Base-by-base conservation (phyloP, 352 stramenopile genomes). In the Pythium angustatum region DNA sequence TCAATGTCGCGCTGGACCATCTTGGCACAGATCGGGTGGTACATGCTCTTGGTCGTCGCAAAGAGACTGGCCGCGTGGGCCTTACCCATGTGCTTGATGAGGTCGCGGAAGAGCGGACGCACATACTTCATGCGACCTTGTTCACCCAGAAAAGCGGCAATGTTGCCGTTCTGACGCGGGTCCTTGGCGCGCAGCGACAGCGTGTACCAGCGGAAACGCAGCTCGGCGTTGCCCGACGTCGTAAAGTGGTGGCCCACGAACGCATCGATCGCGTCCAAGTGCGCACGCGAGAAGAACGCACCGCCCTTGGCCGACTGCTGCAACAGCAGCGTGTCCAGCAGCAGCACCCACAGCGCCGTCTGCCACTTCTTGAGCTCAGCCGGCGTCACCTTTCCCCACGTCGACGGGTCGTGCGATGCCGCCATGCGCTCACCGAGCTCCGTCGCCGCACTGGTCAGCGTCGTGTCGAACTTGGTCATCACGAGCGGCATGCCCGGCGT, bases 391-490 rank as follows among this genome's bases (percentile, higher is more conserved):
- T 24, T 24, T 12, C 50, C 30, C 78, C 78, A 87, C 41, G 49
- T 76, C 5, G 67, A 38, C 2, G 59, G 15, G 31, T 85, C 62
- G 11, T 63, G 41, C 17, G 44, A 74, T 17, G 49, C 21, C n/a
- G 56, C 31, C 38, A 88, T 81, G 27, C 72, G 60, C 48, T 87
- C 72, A 30, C 71, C 79, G 26, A 88, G 41, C 38, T 56, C 47
- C 5, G 76, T 79, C 34, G 78, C 77, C 54, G 77, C 73, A 12
- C 58, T 48, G 0, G 79, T 83, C 34, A 96, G 77, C 14, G 88
- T 94, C 49, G 83, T 88, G 77, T 98, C 92, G 68, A 98, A 97
- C 47, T 80, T 78, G 27, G 88, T 86, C 3, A 79, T 74, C n/a
- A 91, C 75, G 4, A 83, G 81, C 26, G 89, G 89, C 90, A 98